Evolutionary conservation across 2,329 filamentous ascomycete species (phyloP), one percentile per base, ranked within the genome.

Genomic region (Zasmidium angulare): DNA sequence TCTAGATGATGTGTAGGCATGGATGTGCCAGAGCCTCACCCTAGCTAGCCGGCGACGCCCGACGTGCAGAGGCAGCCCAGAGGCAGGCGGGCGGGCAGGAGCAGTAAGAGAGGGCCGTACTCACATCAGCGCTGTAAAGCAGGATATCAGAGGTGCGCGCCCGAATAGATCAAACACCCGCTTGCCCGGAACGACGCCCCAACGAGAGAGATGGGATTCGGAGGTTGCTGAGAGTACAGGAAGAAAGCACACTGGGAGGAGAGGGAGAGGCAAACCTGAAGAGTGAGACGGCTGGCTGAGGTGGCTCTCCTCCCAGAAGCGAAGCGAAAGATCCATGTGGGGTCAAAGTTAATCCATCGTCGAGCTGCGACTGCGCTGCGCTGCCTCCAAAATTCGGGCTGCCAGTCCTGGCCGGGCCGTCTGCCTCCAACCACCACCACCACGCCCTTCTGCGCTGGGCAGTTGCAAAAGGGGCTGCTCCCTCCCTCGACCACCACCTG

Each of bases 111-210:
- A n/a, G n/a, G n/a, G n/a, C n/a, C n/a, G n/a, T n/a, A n/a, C n/a
- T n/a, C n/a, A n/a, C n/a, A n/a, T n/a, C n/a, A n/a, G n/a, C n/a
- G n/a, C n/a, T n/a, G n/a, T n/a, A 24, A 24, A 26, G 53, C 43
- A 55, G 53, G 17, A 26, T 19, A 53, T 23, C 22, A 23, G 53
- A 31, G 23, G 46, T 50, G 46, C 29, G 26, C 48, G 48, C 47
- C 46, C 36, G 48, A 57, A 57, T 36, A 52, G 29, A 31, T 50
- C 55, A 57, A 57, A 57, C 55, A 57, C 55, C 54, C 43, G 54
- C 54, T 46, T 36, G 43, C 36, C 43, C 22, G 53, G 40, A 57
- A 57, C 14, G 24, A 43, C 31, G 48, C 48, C 55, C 23, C 48
- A 57, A 57, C 17, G 55, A 57, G 47, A 57, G 53, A 55, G 21